Percentiles rank a stretch among this genome's conserved stretches.
Evolutionary conservation across 305 asterid species (phyloP).

Genomic region (Ajuga reptans): DNA sequence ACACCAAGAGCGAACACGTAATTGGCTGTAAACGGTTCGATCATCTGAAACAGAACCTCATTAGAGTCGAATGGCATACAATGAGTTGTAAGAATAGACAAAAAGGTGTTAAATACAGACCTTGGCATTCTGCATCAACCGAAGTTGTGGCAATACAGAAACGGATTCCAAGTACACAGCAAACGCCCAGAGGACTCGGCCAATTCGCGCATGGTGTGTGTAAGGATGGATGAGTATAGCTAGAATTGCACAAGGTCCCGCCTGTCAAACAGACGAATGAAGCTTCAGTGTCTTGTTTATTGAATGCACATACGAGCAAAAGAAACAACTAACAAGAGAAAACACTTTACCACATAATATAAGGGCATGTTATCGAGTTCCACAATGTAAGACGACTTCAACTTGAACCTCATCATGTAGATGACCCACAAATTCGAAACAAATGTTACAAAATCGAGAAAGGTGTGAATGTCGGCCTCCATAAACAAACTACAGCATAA

Average conservation of each 20-base stretch:
- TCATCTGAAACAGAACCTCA: constrained; percentile 38
- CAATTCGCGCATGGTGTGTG: constrained; percentile 32
- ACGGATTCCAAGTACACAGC: constrained; percentile 66
- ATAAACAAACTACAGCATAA: constrained; percentile 45
- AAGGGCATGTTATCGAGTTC: constrained; percentile 64
- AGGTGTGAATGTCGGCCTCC: constrained; percentile 81
- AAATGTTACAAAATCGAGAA: constrained; percentile 64
- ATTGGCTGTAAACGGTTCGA: constrained; percentile 81
- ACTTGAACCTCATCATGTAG: constrained; percentile 66
- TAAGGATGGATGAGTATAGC: constrained; percentile 56
- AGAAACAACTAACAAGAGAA: not conserved
- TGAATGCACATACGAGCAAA: not conserved
- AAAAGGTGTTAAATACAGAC: constrained; percentile 23
- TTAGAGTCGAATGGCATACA: not conserved
- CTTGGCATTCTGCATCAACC: constrained; percentile 78
- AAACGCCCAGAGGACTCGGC: constrained; percentile 67
- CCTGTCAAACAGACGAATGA: constrained; percentile 30
- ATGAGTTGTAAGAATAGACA: not conserved
- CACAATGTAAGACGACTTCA: constrained; percentile 55
- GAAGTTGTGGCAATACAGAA: constrained; percentile 76
- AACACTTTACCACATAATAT: constrained; percentile 51
- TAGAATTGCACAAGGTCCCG: constrained; percentile 49
- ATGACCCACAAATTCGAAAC: constrained; percentile 73
- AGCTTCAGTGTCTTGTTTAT: not conserved
- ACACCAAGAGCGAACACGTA: constrained; percentile 76